phyloP scores from a whole-genome alignment of 257 asterid genomes.

The Apocynum venetum region DNA sequence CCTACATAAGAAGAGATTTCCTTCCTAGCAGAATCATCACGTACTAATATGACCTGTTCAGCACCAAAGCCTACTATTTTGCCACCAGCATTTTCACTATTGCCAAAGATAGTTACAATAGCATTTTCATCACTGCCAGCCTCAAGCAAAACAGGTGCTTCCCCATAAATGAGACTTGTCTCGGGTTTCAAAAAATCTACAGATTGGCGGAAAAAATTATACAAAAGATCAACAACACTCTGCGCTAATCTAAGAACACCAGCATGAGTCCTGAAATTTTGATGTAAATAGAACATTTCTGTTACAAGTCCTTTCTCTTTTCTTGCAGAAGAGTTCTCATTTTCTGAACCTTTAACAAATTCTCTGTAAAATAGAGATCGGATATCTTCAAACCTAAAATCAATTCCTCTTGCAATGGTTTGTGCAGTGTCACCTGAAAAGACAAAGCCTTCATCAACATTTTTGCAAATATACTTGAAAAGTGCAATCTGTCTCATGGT shows the following conservation, averaged over 20 bases:
- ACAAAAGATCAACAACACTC: conserved; percentile 52
- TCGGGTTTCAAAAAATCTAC: conserved; percentile 54
- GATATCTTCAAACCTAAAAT: conserved; percentile 65
- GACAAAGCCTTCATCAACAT: conserved; percentile 57
- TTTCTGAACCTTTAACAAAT: conserved; percentile 33
- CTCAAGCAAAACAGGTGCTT: conserved; percentile 55
- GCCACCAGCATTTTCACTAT: conserved; percentile 28
- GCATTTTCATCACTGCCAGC: conserved; percentile 50
- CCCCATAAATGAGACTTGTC: conserved; percentile 56
- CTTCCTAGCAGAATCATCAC: conserved; percentile 43
- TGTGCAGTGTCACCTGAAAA: conserved; percentile 75
- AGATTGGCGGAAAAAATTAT: conserved; percentile 49
- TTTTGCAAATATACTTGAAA: conserved; percentile 49
- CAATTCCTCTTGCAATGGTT: conserved; percentile 61
- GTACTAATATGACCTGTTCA: conserved; percentile 59
- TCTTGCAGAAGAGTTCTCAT: conserved; percentile 19
- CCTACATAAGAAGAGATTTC: conserved; percentile 43
- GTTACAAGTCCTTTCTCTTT: conserved; percentile 48
- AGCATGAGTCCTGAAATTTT: conserved; percentile 64
- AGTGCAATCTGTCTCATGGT: conserved; percentile 59
- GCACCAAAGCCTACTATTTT: conserved; percentile 64
- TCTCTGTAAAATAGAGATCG: conserved; percentile 51
- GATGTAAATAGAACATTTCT: conserved; percentile 39
- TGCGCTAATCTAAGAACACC: conserved; percentile 64
- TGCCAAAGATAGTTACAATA: conserved; percentile 48